Evolutionary conservation across 306 rosid species (phyloP).

Genomic region (Ormosia emarginata): DNA sequence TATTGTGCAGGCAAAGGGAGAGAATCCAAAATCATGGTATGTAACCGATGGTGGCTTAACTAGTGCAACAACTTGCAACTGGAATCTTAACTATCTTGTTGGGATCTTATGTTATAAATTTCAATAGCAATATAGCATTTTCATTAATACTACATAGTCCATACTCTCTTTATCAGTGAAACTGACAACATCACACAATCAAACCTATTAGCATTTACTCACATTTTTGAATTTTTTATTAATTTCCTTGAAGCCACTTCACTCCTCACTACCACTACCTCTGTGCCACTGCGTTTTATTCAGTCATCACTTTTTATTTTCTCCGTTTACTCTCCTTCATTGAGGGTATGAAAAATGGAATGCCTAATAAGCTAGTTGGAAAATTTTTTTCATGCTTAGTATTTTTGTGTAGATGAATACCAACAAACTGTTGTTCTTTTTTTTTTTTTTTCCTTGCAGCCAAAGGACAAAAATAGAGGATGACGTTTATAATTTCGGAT

Average conservation of each 20-base stretch:
- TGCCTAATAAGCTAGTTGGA: background rate
- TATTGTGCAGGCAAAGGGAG: slow-evolving; percentile 54
- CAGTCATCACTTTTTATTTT: background rate
- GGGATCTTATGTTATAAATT: background rate
- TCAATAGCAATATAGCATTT: background rate
- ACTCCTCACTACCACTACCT: background rate
- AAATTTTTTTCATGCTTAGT: background rate
- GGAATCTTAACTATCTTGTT: background rate
- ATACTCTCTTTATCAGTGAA: background rate
- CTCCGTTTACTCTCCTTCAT: background rate
- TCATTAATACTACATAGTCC: too few relatives aligned
- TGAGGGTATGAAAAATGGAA: background rate
- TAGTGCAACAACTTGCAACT: background rate
- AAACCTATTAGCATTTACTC: background rate
- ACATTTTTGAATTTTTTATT: background rate
- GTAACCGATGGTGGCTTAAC: background rate
- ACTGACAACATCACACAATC: background rate
- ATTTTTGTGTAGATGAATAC: background rate
- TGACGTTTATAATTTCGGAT: slow-evolving; percentile 83
- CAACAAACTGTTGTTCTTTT: background rate
- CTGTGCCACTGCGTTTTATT: background rate
- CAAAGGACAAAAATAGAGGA: slow-evolving; percentile 42
- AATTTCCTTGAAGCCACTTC: background rate
- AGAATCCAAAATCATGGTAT: slow-evolving; percentile 59
- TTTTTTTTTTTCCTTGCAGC: slow-evolving; percentile 32